Percentiles rank a stretch among this genome's conserved stretches.
Conservation (phyloP, 352 stramenopile species). For the Phytophthora meadii region DNA sequence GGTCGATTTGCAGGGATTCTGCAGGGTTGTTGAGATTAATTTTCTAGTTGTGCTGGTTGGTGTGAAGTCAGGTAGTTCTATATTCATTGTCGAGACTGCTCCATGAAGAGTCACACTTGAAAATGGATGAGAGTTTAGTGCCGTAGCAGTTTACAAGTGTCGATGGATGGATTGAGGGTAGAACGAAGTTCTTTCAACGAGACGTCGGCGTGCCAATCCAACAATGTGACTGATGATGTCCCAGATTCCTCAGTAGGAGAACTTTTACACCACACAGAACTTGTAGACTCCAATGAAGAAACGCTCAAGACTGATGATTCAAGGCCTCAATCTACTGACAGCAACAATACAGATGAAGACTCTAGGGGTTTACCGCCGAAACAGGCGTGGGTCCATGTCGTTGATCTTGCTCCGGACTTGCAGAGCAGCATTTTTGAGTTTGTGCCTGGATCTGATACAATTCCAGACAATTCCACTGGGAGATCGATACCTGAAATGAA, state of each 20-base stretch:
- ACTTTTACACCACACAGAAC: constrained; percentile 47
- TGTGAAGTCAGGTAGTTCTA: not conserved
- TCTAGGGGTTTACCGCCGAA: constrained; percentile 16
- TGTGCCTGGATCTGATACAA: constrained; percentile 2
- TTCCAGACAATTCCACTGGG: not conserved
- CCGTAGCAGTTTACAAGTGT: constrained; percentile 20
- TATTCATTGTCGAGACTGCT: constrained; percentile 3
- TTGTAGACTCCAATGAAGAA: constrained; percentile 2
- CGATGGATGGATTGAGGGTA: constrained; percentile 17
- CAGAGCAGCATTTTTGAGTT: constrained; percentile 67
- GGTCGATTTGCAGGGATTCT: not conserved
- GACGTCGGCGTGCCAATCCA: not conserved
- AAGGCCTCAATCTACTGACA: not conserved
- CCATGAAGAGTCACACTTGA: constrained; percentile 36
- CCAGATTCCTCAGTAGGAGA: constrained; percentile 18
- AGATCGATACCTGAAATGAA: constrained; percentile 1
- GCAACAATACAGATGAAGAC: constrained; percentile 10
- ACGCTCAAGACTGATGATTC: constrained; percentile 1
- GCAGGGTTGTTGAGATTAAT: not conserved
- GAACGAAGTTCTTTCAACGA: not conserved
- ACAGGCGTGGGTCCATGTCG: constrained; percentile 53
- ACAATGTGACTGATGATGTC: constrained; percentile 4
- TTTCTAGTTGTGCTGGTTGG: too few species aligned
- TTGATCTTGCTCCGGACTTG: constrained; percentile 21
- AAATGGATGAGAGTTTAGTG: constrained; percentile 16